A percentile compares a stretch with the other conserved stretches of the same genome.
Conservation (phyloP, 139 green algal species). For the Tetraselmis striata region DNA sequence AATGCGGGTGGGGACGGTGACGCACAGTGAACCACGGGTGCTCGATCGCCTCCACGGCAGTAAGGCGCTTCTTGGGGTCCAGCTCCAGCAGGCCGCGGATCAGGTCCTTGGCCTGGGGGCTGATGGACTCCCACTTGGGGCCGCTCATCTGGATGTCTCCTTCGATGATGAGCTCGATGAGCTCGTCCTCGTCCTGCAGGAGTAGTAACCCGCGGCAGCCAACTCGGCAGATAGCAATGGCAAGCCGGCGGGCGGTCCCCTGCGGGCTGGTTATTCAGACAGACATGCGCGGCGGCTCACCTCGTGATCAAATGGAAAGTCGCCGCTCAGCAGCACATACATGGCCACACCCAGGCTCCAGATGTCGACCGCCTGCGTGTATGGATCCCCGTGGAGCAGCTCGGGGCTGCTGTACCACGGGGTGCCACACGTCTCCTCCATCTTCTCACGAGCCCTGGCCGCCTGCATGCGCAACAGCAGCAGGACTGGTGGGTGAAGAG, state of each 20-base stretch:
- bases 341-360: conserved; percentile 31
- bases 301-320: neutral
- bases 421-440: conserved; percentile 21
- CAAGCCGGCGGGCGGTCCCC: neutral
- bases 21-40: neutral
- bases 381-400: conserved; percentile 17
- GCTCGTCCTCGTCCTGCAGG: conserved; percentile 21
- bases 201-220: neutral
- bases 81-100: conserved; percentile 39
- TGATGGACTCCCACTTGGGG: neutral
- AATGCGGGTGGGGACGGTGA: no score
- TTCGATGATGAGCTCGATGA: conserved; percentile 15
- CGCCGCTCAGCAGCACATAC: conserved; percentile 12
- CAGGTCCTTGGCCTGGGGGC: conserved; percentile 39
- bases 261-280: no score
- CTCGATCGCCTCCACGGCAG: conserved; percentile 21
- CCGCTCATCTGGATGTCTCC: conserved; percentile 6
- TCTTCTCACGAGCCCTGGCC: conserved; percentile 16
- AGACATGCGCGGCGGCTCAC: neutral
- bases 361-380: conserved; percentile 25
- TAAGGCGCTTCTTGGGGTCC: conserved; percentile 39
- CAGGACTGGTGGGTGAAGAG: neutral
- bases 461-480: no score
- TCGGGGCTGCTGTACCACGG: conserved; percentile 25
- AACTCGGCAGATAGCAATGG: neutral